phyloP scores from a whole-genome alignment of 2,329 filamentous ascomycete species.

The Talaromyces marneffei region DNA sequence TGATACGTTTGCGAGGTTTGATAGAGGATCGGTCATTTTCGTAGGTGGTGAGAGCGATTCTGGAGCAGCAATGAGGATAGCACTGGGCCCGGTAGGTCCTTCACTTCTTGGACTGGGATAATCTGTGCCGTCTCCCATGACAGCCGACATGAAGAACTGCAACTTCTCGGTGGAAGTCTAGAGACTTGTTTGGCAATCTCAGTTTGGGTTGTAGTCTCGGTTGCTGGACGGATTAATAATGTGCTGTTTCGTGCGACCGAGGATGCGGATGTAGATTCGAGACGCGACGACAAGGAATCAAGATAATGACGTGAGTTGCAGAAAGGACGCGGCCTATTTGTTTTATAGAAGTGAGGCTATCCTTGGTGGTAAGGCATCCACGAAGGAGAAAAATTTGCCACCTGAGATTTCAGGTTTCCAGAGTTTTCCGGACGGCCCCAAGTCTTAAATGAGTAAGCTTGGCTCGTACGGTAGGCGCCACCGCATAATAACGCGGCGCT shows the following conservation, averaged over 20 bases:
- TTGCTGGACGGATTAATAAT: not conserved
- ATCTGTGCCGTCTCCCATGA: conserved; percentile 39
- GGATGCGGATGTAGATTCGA: not conserved
- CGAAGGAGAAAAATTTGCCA: conserved; percentile 15
- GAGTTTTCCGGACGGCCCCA: not conserved
- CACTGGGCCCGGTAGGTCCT: conserved; percentile 32
- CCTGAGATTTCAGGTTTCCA: conserved; percentile 14
- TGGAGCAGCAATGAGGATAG: conserved; percentile 31
- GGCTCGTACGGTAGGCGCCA: not conserved
- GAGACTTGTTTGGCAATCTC: not conserved
- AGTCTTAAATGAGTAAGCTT: conserved; percentile 4
- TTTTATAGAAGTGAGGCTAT: conserved; percentile 10
- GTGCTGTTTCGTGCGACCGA: not conserved
- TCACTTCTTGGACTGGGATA: conserved; percentile 42
- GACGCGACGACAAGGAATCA: not conserved
- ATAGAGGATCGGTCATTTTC: conserved; percentile 32
- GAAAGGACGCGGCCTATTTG: conserved; percentile 5
- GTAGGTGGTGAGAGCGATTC: conserved; percentile 28
- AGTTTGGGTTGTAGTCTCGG: not conserved
- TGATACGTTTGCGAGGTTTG: not conserved
- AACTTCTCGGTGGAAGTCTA: conserved; percentile 4
- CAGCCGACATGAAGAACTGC: conserved; percentile 15
- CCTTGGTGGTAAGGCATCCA: conserved; percentile 13
- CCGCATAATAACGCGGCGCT: conserved; percentile 5
- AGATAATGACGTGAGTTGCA: not conserved